Evolutionary conservation across 2,329 filamentous ascomycete genomes (phyloP).

Genomic region (Sarocladium kiliense): DNA sequence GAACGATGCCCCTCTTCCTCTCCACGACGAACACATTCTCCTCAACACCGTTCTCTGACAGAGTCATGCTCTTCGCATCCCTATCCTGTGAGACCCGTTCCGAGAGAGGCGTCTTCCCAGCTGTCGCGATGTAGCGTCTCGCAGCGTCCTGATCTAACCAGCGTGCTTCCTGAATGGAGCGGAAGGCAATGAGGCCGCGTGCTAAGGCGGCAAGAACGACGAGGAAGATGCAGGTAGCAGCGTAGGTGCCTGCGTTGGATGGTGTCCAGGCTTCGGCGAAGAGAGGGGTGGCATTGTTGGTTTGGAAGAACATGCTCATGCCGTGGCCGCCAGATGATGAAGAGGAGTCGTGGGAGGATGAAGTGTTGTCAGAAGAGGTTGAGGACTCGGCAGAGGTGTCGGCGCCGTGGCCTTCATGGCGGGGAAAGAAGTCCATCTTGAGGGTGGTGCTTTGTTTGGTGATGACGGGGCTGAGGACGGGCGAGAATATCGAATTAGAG

Average conservation of each 20-base stretch:
- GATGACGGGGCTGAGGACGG: neutral
- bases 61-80: conserved; percentile 58
- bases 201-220: conserved; percentile 67
- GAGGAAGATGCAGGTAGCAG: conserved; percentile 87
- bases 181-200: conserved; percentile 67
- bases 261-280: conserved; percentile 71
- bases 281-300: conserved; percentile 41
- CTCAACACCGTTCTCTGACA: conserved; percentile 74
- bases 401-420: conserved; percentile 5
- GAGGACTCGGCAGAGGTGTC: neutral
- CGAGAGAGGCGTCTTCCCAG: conserved; percentile 54
- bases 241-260: conserved; percentile 63
- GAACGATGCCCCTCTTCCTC: conserved; percentile 42
- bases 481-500: neutral
- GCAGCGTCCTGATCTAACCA: conserved; percentile 70
- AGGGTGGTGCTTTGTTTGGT: neutral
- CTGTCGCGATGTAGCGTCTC: conserved; percentile 71
- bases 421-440: conserved; percentile 5
- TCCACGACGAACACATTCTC: conserved; percentile 73
- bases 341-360: neutral
- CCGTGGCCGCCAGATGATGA: neutral
- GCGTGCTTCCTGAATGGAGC: conserved; percentile 53
- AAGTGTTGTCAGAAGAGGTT: neutral
- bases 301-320: conserved; percentile 59
- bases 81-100: conserved; percentile 55